Base-by-base conservation (phyloP, 441 rosid species). In the Biscutella laevigata region DNA sequence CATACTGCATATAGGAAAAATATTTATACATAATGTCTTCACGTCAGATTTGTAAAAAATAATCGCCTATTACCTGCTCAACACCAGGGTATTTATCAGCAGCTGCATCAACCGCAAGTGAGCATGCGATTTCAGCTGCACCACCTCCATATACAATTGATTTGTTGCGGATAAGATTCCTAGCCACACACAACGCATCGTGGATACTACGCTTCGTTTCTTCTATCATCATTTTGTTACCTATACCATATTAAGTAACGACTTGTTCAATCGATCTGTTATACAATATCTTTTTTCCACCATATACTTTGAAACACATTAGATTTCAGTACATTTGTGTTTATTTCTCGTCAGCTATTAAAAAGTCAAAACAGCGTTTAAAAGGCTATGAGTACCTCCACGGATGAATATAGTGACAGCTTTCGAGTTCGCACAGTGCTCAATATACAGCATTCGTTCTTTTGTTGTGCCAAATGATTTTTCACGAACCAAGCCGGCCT, bases 111-210 rank as follows among this genome's bases (percentile, higher is more conserved):
- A 94, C 99, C 0, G 95, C 86, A 58, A 89, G 32, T 44, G 99
- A 86, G 71, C 97, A 89, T 20, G 99, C 71, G 36, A 84, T 84
- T 78, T 94, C 99, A 29, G 97, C 86, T 11, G 99, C 76, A 26
- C 99, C 95, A 61, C 99, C 97, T 22, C 99, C 99, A 53, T 89
- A 94, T 11, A 87, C 97, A 40, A 94, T 94, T 22, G 87, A 94
- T 64, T 84, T 84, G 79, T 77, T 86, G 73, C 86, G 87, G 51
- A 94, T 89, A 45, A 89, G 87, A 78, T 94, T 94, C 72, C 97
- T 83, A 13, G 95, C 96, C 33, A 86, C 95, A 43, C 97, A 94
- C 8, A 94, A 61, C 5, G 99, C 95, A 77, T 94, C 97, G 56
- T 89, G 99, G 61, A 94, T 71, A 63, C 97, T 94, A 21, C 96